A percentile compares a stretch with the other conserved stretches of the same genome.
phyloP scores from a whole-genome alignment of 1,139 yeast genomes.

The Geotrichum aggregatum region DNA sequence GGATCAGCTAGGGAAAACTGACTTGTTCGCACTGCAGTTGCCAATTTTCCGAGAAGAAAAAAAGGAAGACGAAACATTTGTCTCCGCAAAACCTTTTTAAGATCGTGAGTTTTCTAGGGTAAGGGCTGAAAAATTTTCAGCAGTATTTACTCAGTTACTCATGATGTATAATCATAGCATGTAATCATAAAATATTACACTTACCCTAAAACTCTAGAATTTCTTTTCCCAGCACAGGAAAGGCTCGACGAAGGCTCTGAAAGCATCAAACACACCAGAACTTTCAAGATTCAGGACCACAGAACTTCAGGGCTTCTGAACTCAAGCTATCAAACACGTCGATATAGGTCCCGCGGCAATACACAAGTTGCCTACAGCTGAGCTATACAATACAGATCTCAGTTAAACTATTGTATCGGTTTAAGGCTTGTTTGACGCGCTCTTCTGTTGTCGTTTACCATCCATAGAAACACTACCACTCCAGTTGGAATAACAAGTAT shows the following conservation, averaged over 20 bases:
- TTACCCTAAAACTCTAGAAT: neutral
- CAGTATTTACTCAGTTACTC: neutral
- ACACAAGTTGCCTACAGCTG: no score
- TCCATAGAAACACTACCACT: neutral
- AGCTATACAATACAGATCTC: neutral
- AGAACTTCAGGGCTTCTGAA: no score
- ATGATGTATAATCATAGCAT: neutral
- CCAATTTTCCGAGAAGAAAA: constrained; percentile 22
- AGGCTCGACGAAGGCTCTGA: neutral
- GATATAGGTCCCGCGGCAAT: no score
- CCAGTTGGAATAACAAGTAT: neutral
- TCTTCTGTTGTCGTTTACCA: neutral
- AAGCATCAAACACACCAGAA: no score
- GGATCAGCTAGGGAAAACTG: constrained; percentile 16
- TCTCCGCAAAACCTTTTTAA: neutral
- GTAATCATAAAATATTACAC: no score
- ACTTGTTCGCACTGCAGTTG: constrained; percentile 6
- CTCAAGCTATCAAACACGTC: no score
- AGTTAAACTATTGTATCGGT: no score
- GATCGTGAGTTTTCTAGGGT: neutral
- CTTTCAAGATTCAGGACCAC: no score
- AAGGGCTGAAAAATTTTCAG: constrained; percentile 3
- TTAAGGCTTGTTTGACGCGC: no score
- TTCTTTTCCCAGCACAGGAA: neutral
- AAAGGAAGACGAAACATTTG: constrained; percentile 16